These are phyloP conservation scores for Debaryomyces subglobosus DNA, from an alignment of 1,139 yeast genomes.

Conservation along the genomic window DNA sequence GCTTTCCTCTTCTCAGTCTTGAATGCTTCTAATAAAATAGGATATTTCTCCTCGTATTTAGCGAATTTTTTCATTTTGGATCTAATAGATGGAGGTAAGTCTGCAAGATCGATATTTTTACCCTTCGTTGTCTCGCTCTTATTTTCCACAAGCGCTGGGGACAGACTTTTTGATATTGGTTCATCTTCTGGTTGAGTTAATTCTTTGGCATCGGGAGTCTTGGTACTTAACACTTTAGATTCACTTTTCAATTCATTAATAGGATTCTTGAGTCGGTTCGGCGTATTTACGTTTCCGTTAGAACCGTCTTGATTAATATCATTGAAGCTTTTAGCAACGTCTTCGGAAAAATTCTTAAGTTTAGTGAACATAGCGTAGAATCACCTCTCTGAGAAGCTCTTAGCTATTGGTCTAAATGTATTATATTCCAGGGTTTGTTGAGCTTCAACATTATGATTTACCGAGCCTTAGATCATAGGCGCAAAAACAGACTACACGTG, in stretches of 20 bases:
- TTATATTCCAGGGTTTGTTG: neutral
- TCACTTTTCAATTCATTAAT: constrained; percentile 39
- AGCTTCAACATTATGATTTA: neutral
- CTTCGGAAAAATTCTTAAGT: constrained; percentile 62
- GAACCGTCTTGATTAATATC: constrained; percentile 27
- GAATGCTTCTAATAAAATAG: constrained; percentile 78
- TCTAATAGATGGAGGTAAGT: constrained; percentile 57
- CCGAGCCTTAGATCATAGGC: neutral
- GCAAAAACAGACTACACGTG: neutral
- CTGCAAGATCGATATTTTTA: constrained; percentile 31
- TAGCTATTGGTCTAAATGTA: neutral
- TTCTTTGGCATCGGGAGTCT: constrained; percentile 49
- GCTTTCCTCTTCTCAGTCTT: constrained; percentile 74
- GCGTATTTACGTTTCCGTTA: constrained; percentile 12
- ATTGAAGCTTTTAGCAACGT: constrained; percentile 49
- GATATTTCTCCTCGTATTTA: constrained; percentile 90
- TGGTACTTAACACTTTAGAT: constrained; percentile 32
- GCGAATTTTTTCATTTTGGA: constrained; percentile 74
- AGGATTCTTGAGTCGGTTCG: constrained; percentile 21
- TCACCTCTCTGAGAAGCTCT: neutral
- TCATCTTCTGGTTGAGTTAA: constrained; percentile 53
- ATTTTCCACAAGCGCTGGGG: constrained; percentile 1
- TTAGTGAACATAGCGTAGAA: constrained; percentile 31
- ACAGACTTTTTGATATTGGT: constrained; percentile 5
- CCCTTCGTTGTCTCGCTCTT: neutral